Evolutionary conservation across 306 rosid species (phyloP).

Genomic region (Trifolium pratense): DNA sequence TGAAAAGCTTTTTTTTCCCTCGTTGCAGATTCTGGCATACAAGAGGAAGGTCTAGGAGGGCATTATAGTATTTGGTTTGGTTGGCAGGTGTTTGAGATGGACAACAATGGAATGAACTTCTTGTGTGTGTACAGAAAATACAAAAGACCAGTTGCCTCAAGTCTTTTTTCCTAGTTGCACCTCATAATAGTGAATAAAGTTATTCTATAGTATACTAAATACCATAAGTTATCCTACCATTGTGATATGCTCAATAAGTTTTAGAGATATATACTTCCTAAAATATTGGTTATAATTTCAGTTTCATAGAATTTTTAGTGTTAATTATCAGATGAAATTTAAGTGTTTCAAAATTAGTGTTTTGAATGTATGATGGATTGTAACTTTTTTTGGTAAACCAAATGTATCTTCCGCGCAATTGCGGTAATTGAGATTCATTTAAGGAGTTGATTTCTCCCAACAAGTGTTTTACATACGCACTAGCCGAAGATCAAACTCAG

Average conservation of each 20-base stretch:
- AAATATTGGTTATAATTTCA: conserved; percentile 32
- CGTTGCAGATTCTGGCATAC: conserved; percentile 83
- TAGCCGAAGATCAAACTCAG: too few species aligned
- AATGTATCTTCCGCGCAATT: too few species aligned
- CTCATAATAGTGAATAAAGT: neutral
- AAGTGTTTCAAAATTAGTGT: neutral
- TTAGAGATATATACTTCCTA: conserved; percentile 14
- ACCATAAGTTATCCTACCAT: conserved; percentile 29
- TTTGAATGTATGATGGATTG: too few species aligned
- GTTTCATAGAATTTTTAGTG: conserved; percentile 8
- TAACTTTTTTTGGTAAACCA: too few species aligned
- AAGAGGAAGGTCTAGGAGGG: conserved; percentile 56
- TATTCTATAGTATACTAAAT: conserved; percentile 18
- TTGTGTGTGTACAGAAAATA: conserved; percentile 34
- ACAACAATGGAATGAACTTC: conserved; percentile 26
- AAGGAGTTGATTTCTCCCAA: too few species aligned
- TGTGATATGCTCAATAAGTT: conserved; percentile 27
- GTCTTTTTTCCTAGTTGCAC: conserved; percentile 29
- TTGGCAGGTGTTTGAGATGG: conserved; percentile 27
- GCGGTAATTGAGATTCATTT: too few species aligned
- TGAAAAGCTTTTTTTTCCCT: conserved; percentile 35
- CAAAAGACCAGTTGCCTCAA: conserved; percentile 19
- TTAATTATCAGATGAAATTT: neutral
- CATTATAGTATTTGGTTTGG: conserved; percentile 19
- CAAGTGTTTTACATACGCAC: too few species aligned